Base-by-base conservation (phyloP, 2,329 filamentous ascomycete species). In the Fusarium subtropicale region DNA sequence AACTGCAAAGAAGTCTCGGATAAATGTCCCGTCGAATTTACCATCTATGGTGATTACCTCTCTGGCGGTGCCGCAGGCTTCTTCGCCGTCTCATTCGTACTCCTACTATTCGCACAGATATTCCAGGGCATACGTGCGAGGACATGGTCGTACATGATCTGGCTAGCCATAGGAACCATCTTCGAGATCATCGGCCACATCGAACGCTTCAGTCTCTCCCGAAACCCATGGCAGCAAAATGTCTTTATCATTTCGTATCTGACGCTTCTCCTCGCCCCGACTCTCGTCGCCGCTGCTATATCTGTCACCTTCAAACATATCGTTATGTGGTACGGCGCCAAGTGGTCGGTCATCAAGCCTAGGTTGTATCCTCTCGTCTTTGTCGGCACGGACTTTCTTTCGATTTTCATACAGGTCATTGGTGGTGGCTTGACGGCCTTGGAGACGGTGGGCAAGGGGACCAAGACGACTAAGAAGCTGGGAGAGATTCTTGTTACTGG, bases 351-450 rank as follows among this genome's bases (percentile, higher is more conserved):
- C 2, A 69, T 84, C 30, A 76, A 75, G 26, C 82, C 84, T 1
- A 74, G 71, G 7, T 77, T 81, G 1, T 86, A 85, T 66, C 82
- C 83, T 4, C 82, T 80, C 66, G 81, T 86, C 54, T 86, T 86
- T 75, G 82, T 86, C 58, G 77, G 79, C 5, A 83, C 80, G 72
- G 84, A 86, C 64, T 68, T 84, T 50, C 64, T 82, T 39, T 83
- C 81, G n/a, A 76, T 77, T 28, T 44, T 74, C 22, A 52, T 77
- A 7, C 75, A 77, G 33, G 48, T 63, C 3, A 44, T 64, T 5
- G 74, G 75, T 1, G 69, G 69, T 33, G 71, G 59, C 2, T 47
- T 74, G 6, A 58, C 55, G 16, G 64, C 68, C 3, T 28, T 70
- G 41, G 45, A 58, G 7, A 52, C 63, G 4, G 46, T 56, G 16